Evolutionary conservation across 1,139 yeast genomes (phyloP).

Genomic region (Diutina neorugosa): DNA sequence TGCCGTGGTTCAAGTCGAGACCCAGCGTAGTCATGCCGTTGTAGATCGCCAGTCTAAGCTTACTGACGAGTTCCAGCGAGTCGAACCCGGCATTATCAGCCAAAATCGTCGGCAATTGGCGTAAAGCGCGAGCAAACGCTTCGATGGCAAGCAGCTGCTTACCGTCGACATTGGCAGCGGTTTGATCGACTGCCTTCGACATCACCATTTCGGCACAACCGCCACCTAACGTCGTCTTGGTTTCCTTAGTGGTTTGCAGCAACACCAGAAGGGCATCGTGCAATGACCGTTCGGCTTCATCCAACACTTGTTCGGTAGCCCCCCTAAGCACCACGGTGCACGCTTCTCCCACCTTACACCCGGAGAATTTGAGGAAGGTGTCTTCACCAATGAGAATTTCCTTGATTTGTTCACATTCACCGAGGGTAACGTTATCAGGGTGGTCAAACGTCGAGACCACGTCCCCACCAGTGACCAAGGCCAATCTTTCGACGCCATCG

Average conservation of each 20-base stretch:
- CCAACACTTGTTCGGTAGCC: constrained; percentile 91
- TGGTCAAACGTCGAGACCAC: constrained; percentile 93
- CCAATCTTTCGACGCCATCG: constrained; percentile 94
- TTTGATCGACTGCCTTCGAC: constrained; percentile 95
- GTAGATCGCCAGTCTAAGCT: constrained; percentile 84
- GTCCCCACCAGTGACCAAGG: constrained; percentile 96
- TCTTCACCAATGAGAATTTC: constrained; percentile 91
- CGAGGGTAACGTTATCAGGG: constrained; percentile 77
- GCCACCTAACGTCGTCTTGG: constrained; percentile 95
- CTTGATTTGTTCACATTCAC: constrained; percentile 82
- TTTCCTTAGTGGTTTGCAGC: constrained; percentile 88
- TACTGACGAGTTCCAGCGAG: constrained; percentile 83
- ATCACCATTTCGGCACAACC: constrained; percentile 97
- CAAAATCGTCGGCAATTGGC: constrained; percentile 89
- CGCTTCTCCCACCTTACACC: constrained; percentile 93
- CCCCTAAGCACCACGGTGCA: constrained; percentile 95
- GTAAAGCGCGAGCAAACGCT: constrained; percentile 84
- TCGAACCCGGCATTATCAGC: constrained; percentile 98
- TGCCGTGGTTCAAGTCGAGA: constrained; percentile 73
- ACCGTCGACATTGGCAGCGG: constrained; percentile 88
- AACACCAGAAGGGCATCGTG: constrained; percentile 95
- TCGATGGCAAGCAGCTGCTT: constrained; percentile 92
- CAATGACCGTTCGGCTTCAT: constrained; percentile 93
- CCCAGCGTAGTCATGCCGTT: constrained; percentile 90
- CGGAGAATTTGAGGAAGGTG: constrained; percentile 75